Conservation (phyloP, 306 rosid species). For the Cicer pinnatifidum region DNA sequence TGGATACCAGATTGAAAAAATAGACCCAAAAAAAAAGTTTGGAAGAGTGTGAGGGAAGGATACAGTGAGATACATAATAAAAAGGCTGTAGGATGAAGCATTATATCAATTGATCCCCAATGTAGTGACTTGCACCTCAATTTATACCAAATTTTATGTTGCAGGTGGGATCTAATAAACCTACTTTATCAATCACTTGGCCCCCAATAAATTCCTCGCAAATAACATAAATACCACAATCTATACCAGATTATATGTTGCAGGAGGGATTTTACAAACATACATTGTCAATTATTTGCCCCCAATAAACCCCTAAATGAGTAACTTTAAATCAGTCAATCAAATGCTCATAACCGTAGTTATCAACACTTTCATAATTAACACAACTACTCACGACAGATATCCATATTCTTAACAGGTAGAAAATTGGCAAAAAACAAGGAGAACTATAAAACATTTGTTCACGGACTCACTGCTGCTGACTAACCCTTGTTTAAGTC, state of each 20-base stretch:
- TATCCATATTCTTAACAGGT: neutral
- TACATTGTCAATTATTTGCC: too few relatives aligned
- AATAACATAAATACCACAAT: too few relatives aligned
- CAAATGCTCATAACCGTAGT: conserved; percentile 15
- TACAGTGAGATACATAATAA: neutral
- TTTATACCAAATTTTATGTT: neutral
- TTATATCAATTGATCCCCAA: neutral
- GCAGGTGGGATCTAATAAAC: neutral
- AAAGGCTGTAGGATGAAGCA: conserved; percentile 24
- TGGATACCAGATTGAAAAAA: conserved; percentile 16
- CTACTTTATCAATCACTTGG: conserved; percentile 10
- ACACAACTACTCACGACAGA: neutral
- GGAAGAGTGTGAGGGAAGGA: conserved; percentile 1
- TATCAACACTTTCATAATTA: conserved; percentile 17
- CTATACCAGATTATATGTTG: too few relatives aligned
- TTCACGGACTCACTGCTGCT: conserved; percentile 9
- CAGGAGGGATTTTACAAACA: too few relatives aligned
- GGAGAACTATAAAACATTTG: conserved; percentile 9
- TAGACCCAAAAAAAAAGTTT: neutral
- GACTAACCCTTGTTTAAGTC: conserved; percentile 7
- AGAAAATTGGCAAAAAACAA: conserved; percentile 2
- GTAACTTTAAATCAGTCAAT: conserved; percentile 13
- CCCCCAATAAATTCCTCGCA: neutral
- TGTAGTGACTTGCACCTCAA: neutral
- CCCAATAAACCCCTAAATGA: neutral